Conservation (phyloP, 108 stramenopile genomes). For the Phaeodactylum tricornutum region DNA sequence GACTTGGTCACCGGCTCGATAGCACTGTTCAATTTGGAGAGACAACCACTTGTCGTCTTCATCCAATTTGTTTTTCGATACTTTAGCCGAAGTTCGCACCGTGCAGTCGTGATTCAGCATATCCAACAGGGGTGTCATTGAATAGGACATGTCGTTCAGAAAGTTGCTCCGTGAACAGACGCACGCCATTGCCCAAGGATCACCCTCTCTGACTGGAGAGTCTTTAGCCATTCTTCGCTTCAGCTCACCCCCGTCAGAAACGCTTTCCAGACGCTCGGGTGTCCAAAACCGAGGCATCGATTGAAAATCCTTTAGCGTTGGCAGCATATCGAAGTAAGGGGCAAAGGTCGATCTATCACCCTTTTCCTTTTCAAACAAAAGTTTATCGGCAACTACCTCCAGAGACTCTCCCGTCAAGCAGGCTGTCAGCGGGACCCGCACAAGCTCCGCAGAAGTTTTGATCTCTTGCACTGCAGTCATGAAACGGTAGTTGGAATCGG, state of each 20-base stretch:
- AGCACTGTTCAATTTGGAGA: neutral
- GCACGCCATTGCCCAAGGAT: slow-evolving; percentile 67
- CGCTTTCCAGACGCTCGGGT: slow-evolving; percentile 24
- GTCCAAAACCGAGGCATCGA: slow-evolving; percentile 69
- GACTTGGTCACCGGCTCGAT: slow-evolving; percentile 34
- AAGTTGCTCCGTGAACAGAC: slow-evolving; percentile 71
- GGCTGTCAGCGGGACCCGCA: slow-evolving; percentile 40
- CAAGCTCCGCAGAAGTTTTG: too few species aligned
- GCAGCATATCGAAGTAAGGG: slow-evolving; percentile 39
- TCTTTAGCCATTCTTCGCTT: slow-evolving; percentile 14
- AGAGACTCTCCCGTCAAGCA: slow-evolving; percentile 46
- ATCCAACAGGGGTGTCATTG: slow-evolving; percentile 64
- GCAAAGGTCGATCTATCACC: slow-evolving; percentile 43
- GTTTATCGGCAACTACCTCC: slow-evolving; percentile 42
- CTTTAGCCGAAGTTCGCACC: slow-evolving; percentile 28
- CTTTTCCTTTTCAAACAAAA: slow-evolving; percentile 37
- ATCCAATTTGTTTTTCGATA: too few species aligned
- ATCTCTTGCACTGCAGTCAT: too few species aligned
- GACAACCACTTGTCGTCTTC: neutral
- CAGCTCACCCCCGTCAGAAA: slow-evolving; percentile 51
- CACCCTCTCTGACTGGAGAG: too few species aligned
- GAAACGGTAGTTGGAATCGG: too few species aligned
- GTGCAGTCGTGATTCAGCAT: slow-evolving; percentile 67
- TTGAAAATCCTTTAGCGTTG: slow-evolving; percentile 29
- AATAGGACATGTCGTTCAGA: slow-evolving; percentile 44